phyloP scores from a whole-genome alignment of 257 asterid species.

The Nicotiana benthamiana region DNA sequence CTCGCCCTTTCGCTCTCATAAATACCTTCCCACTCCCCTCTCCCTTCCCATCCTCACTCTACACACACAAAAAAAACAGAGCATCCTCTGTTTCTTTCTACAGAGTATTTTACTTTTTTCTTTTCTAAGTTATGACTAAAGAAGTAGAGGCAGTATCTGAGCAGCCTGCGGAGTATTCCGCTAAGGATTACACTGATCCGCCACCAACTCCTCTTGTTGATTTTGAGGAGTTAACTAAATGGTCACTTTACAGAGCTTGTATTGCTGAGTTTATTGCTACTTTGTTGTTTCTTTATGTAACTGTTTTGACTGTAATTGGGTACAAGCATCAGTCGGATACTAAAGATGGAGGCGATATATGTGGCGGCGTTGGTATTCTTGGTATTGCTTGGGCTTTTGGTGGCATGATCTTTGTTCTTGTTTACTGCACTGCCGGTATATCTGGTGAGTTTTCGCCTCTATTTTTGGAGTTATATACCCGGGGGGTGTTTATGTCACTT shows the following conservation, averaged over 20 bases:
- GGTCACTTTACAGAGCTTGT: constrained; percentile 69
- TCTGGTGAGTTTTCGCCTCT: constrained; percentile 33
- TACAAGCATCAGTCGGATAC: constrained; percentile 41
- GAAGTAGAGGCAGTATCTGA: constrained; percentile 42
- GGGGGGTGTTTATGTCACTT: too few species aligned
- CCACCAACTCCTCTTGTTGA: constrained; percentile 64
- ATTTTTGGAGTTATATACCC: too few species aligned
- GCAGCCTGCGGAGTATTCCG: constrained; percentile 33
- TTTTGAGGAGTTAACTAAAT: constrained; percentile 44
- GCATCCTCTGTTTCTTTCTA: not conserved
- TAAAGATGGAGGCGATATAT: constrained; percentile 28
- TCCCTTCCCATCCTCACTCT: not conserved
- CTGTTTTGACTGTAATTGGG: constrained; percentile 61
- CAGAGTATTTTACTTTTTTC: not conserved
- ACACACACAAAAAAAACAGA: not conserved
- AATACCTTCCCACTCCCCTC: not conserved
- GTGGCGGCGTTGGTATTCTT: constrained; percentile 62
- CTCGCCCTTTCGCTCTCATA: constrained; percentile 1
- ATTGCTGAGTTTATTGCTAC: constrained; percentile 82
- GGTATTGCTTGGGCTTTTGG: constrained; percentile 89
- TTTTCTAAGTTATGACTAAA: constrained; percentile 30
- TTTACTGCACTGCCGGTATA: constrained; percentile 85
- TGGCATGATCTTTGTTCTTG: constrained; percentile 69
- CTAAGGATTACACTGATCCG: constrained; percentile 77
- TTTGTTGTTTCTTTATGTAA: constrained; percentile 56